Evolutionary conservation across 1,284 basidiomycete genomes (phyloP).

Genomic region (Grifola frondosa): DNA sequence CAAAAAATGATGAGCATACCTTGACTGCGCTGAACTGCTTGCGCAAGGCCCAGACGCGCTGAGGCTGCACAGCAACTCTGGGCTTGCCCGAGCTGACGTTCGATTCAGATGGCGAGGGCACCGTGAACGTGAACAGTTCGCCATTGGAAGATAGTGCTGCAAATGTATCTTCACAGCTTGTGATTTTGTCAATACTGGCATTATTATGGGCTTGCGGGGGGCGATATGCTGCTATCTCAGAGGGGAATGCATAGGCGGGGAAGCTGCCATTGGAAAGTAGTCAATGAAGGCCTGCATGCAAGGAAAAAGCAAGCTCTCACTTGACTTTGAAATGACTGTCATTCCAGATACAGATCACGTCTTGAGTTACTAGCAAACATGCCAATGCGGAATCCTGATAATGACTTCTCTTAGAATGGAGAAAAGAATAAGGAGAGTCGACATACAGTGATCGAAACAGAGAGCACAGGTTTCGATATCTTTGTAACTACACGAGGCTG

Average conservation of each 20-base stretch:
- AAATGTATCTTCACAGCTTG: constrained; percentile 79
- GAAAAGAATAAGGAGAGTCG: neutral
- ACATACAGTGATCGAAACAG: constrained; percentile 71
- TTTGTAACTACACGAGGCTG: constrained; percentile 84
- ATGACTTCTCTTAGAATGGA: too few relatives aligned
- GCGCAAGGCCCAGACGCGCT: constrained; percentile 89
- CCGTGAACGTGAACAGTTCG: constrained; percentile 87
- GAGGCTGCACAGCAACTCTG: constrained; percentile 65
- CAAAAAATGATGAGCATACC: constrained; percentile 38
- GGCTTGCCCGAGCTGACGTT: constrained; percentile 22
- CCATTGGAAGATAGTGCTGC: constrained; percentile 87
- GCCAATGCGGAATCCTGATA: constrained; percentile 85
- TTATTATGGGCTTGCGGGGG: constrained; percentile 74
- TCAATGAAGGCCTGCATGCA: constrained; percentile 16
- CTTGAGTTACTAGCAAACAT: constrained; percentile 70
- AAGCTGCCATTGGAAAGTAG: constrained; percentile 46
- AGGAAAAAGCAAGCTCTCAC: constrained; percentile 38
- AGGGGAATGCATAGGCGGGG: constrained; percentile 67
- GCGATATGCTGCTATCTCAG: constrained; percentile 75
- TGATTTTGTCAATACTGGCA: constrained; percentile 79
- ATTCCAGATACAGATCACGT: constrained; percentile 85
- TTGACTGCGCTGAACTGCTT: constrained; percentile 85
- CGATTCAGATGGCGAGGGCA: constrained; percentile 35
- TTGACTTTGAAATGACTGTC: constrained; percentile 75
- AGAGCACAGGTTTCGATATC: constrained; percentile 67